Percentiles rank a stretch among this genome's conserved stretches.
phyloP scores from a whole-genome alignment of 108 stramenopile species.

The Nitzschia sp. region DNA sequence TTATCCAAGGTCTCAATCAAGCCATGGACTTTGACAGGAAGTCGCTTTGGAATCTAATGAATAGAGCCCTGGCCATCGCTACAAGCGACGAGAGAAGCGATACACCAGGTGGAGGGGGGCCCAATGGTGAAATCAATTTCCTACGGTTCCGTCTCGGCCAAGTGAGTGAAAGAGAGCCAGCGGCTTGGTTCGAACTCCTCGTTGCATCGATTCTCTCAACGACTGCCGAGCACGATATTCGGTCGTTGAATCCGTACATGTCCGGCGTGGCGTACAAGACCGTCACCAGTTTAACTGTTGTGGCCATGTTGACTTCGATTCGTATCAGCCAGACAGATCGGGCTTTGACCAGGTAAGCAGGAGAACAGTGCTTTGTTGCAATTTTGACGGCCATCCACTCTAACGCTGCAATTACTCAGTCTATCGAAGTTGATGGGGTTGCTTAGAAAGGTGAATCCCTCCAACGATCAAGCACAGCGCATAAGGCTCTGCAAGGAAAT shows the following conservation, averaged over 20 bases:
- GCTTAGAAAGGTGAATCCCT: slow-evolving; percentile 58
- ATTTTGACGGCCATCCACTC: no score
- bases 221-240: slow-evolving; percentile 82
- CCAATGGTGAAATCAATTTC: slow-evolving; percentile 77
- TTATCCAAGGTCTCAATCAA: slow-evolving; percentile 78
- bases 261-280: slow-evolving; percentile 83
- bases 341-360: slow-evolving; percentile 71
- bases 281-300: slow-evolving; percentile 85
- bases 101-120: slow-evolving; percentile 58
- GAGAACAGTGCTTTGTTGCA: not conserved
- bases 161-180: slow-evolving; percentile 84
- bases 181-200: slow-evolving; percentile 88
- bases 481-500: slow-evolving; percentile 78
- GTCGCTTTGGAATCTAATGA: slow-evolving; percentile 90
- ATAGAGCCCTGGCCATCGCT: slow-evolving; percentile 81
- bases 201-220: slow-evolving; percentile 89
- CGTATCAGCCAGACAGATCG: slow-evolving; percentile 88
- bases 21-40: slow-evolving; percentile 91
- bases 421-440: slow-evolving; percentile 69
- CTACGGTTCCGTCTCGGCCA: slow-evolving; percentile 86
- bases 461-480: slow-evolving; percentile 53
- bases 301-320: slow-evolving; percentile 90
- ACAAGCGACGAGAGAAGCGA: slow-evolving; percentile 91
- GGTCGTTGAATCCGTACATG: slow-evolving; percentile 89
- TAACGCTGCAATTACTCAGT: slow-evolving; percentile 27